Percentiles rank a stretch among this genome's conserved stretches.
Conservation (phyloP, 768 basidiomycete species). For the Baorangia bicolor region DNA sequence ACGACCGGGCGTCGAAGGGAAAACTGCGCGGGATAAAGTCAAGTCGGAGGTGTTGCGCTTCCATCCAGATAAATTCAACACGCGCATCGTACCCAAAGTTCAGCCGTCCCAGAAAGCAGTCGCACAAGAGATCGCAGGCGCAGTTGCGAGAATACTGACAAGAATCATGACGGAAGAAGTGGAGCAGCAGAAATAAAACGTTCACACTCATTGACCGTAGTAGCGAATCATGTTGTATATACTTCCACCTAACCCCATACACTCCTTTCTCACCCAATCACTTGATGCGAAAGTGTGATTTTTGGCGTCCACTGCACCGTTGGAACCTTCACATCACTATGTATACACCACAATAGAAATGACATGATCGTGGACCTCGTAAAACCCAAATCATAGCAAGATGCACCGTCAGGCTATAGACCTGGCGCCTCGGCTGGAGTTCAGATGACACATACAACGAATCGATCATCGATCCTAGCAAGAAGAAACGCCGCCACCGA, state of each 20-base stretch:
- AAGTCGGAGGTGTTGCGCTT: constrained; percentile 49
- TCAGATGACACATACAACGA: not conserved
- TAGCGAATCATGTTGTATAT: not conserved
- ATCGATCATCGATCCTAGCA: not conserved
- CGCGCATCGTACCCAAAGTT: constrained; percentile 37
- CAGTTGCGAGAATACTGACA: constrained; percentile 42
- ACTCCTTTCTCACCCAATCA: not conserved
- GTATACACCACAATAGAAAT: no score
- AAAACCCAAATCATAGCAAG: no score
- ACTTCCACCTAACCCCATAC: not conserved
- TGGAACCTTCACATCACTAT: not conserved
- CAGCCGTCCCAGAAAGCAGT: constrained; percentile 29
- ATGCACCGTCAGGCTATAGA: no score
- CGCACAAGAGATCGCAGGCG: constrained; percentile 38
- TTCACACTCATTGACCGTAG: not conserved
- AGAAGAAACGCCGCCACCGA: not conserved
- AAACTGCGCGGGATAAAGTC: constrained; percentile 36
- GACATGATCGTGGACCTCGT: no score
- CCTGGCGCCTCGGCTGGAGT: not conserved
- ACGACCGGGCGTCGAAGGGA: constrained; percentile 30
- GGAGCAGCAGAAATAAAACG: not conserved
- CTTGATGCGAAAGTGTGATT: not conserved
- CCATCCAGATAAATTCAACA: constrained; percentile 56
- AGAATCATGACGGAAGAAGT: constrained; percentile 29
- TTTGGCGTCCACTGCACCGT: not conserved